Evolutionary conservation across 1,139 yeast genomes (phyloP).

Genomic region (Debaryomycetaceae sp.): DNA sequence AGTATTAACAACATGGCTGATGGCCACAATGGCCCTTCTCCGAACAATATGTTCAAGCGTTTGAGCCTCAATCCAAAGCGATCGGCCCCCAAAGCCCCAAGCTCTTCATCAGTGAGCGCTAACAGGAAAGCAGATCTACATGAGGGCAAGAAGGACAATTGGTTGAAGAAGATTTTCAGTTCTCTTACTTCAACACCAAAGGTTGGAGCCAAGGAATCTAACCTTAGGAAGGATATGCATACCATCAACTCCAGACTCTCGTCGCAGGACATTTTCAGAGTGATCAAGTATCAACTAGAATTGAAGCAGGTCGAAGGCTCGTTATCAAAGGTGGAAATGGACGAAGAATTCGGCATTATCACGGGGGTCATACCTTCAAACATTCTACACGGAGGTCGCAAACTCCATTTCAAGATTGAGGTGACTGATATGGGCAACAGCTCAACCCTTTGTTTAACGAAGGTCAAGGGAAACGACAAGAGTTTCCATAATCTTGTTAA

Average conservation of each 20-base stretch:
- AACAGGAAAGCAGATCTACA: slow-evolving; percentile 6
- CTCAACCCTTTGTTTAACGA: slow-evolving; percentile 53
- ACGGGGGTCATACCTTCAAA: slow-evolving; percentile 48
- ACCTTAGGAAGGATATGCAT: slow-evolving; percentile 20
- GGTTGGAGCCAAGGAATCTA: slow-evolving; percentile 1
- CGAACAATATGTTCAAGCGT: slow-evolving; percentile 22
- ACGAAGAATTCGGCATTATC: slow-evolving; percentile 43
- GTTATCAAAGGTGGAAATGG: slow-evolving; percentile 37
- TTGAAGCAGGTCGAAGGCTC: slow-evolving; percentile 52
- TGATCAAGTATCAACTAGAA: slow-evolving; percentile 40
- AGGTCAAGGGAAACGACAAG: slow-evolving; percentile 65
- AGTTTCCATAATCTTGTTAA: slow-evolving; percentile 55
- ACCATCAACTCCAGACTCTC: slow-evolving; percentile 33
- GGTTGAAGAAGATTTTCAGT: slow-evolving; percentile 40
- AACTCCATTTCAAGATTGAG: slow-evolving; percentile 45
- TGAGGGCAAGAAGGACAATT: slow-evolving; percentile 19
- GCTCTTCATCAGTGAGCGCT: slow-evolving; percentile 6
- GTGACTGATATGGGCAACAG: slow-evolving; percentile 36
- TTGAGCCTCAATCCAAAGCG: slow-evolving; percentile 42
- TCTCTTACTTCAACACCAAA: slow-evolving; percentile 15
- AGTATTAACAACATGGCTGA: neutral
- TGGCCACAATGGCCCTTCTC: neutral
- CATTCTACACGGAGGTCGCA: slow-evolving; percentile 48
- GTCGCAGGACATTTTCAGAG: slow-evolving; percentile 28
- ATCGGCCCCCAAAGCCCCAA: slow-evolving; percentile 44